Conservation (phyloP, 2,329 filamentous ascomycete genomes). For the Aureobasidium sp. region DNA sequence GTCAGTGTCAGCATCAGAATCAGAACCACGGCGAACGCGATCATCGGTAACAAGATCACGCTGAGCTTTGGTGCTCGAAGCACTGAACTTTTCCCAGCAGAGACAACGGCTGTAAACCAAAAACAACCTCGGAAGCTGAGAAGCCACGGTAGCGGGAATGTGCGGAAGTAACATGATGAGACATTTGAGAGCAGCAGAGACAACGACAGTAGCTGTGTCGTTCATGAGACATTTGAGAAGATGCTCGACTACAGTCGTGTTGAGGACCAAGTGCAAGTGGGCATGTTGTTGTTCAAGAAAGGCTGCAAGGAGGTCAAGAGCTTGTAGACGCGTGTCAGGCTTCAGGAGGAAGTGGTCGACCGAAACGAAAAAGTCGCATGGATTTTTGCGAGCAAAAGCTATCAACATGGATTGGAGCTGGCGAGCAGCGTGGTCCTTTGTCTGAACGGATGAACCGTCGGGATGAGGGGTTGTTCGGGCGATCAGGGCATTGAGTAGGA, state of each 20-base stretch:
- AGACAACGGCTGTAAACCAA: conserved; percentile 73
- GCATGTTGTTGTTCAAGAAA: conserved; percentile 73
- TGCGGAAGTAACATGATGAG: conserved; percentile 78
- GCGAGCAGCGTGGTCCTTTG: conserved; percentile 37
- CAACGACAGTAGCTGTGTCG: conserved; percentile 68
- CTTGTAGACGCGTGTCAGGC: conserved; percentile 56
- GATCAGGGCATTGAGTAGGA: conserved; percentile 41
- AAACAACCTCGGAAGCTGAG: conserved; percentile 66
- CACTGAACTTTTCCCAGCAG: conserved; percentile 62
- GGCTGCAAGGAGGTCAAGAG: conserved; percentile 60
- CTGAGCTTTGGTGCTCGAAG: conserved; percentile 28
- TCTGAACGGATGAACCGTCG: conserved; percentile 30
- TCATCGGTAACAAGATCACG: conserved; percentile 31
- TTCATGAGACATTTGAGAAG: conserved; percentile 67
- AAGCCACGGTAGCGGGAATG: conserved; percentile 64
- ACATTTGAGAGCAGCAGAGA: conserved; percentile 68
- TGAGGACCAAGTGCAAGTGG: conserved; percentile 65
- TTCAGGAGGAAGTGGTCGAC: conserved; percentile 61
- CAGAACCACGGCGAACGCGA: conserved; percentile 20
- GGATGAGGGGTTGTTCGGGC: conserved; percentile 34
- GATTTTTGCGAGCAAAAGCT: conserved; percentile 58
- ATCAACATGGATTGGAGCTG: conserved; percentile 49
- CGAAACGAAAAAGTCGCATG: conserved; percentile 60
- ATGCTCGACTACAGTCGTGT: conserved; percentile 65
- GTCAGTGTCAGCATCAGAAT: conserved; percentile 32